Evolutionary conservation across 805 yeast genomes (phyloP), one percentile per base, ranked within the genome.

Genomic region (Barnettozyma vustinii): DNA sequence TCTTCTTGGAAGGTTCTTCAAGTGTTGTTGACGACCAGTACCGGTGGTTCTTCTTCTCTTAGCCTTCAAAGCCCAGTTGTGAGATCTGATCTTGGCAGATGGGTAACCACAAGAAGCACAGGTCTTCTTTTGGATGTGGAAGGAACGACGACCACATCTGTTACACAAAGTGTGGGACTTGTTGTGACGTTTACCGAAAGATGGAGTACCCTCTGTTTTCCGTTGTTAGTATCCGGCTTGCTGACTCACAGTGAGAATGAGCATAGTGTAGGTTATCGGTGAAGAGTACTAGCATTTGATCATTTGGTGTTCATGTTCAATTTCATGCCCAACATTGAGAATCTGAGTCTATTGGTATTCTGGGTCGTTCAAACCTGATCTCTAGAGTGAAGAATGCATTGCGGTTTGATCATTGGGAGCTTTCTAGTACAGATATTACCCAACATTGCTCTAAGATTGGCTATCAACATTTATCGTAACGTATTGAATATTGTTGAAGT

Each of bases 41-140:
- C 99, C 99, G 66, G 97, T 91, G 65, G 99, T 94, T 77, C 87
- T 86, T 88, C 99, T 90, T 89, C 99, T 90, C 86, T 91, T 88
- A 72, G 97, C 96, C 87, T 94, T 94, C 64, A 78, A 77, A 76
- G 95, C 97, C 99, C 99, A 94, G 97, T 94, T 94, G 96, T 78
- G 86, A 70, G 89, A 84, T 87, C 99, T 91, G 78, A 86, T 75
- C 83, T 94, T 94, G 68, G 98, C 98, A 71, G 98, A 89, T 80
- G 99, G 99, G 86, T 94, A 94, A 71, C 99, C 99, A 81, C 99
- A 94, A 64, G 94, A 77, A 74, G 98, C 75, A 81, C 99, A 94
- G 69, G 96, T 89, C 84, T 88, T 87, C 96, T 92, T 94, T 83
- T 94, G 99, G 74, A 85, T 79, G 81, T 94, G 98, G 96, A 92